A percentile compares a stretch with the other conserved stretches of the same genome.
phyloP scores from a whole-genome alignment of 192 early-diverging fungal species.

The Podila horticola region DNA sequence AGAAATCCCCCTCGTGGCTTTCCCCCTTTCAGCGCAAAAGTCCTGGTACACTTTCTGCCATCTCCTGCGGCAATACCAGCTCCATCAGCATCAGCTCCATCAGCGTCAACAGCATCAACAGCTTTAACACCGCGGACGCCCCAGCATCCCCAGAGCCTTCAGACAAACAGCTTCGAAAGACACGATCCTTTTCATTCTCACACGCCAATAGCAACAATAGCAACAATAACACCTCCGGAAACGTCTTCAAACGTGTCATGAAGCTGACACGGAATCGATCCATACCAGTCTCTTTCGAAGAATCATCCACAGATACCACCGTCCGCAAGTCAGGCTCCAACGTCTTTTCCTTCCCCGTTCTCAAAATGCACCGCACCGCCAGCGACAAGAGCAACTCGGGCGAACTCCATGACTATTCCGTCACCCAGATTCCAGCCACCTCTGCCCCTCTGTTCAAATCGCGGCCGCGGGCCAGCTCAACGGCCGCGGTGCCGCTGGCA shows the following conservation, averaged over 20 bases:
- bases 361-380: constrained; percentile 5
- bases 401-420: neutral
- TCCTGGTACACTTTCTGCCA: neutral
- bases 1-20: neutral
- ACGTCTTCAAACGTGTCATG: constrained; percentile 7
- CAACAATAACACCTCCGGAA: neutral
- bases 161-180: neutral
- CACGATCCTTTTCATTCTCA: neutral
- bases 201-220: neutral
- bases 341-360: constrained; percentile 14
- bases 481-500: neutral
- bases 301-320: neutral
- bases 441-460: neutral
- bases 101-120: neutral
- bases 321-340: constrained; percentile 4
- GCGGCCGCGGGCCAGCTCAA: neutral
- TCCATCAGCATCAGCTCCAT: neutral
- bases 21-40: neutral
- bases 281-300: constrained; percentile 7
- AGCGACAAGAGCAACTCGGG: neutral
- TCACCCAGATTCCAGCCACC: neutral
- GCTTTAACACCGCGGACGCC: neutral
- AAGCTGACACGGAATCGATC: constrained; percentile 15
- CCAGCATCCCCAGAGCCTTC: neutral
- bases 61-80: neutral